phyloP scores from a whole-genome alignment of 1,139 yeast genomes.

The Schizosaccharomyces versatilis region DNA sequence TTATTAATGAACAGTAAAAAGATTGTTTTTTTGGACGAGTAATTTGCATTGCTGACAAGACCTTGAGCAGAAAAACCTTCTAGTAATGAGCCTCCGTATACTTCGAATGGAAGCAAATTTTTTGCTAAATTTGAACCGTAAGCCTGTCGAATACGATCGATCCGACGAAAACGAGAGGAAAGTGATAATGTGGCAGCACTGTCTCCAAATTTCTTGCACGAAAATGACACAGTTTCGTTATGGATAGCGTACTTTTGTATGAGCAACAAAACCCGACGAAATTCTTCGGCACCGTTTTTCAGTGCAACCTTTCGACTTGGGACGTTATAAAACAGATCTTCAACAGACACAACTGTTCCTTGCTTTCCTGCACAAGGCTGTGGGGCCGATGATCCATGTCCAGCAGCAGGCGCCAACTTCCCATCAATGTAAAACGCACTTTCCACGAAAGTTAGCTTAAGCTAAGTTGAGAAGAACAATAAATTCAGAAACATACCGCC shows the following conservation, averaged over 20 bases:
- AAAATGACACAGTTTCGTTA: slow-evolving; percentile 43
- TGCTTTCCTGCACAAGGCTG: slow-evolving; percentile 65
- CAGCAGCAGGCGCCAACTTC: slow-evolving; percentile 14
- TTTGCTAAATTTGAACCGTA: slow-evolving; percentile 52
- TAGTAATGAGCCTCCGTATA: slow-evolving; percentile 13
- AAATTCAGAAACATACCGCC: slow-evolving; percentile 15
- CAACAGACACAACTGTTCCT: slow-evolving; percentile 66
- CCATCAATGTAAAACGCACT: slow-evolving; percentile 20
- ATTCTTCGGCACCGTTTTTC: slow-evolving; percentile 51
- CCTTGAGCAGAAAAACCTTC: slow-evolving; percentile 28
- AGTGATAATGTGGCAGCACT: slow-evolving; percentile 31
- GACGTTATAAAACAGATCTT: slow-evolving; percentile 72
- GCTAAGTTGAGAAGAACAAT: background rate
- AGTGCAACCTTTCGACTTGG: slow-evolving; percentile 58
- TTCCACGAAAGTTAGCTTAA: no score
- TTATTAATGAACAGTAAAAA: slow-evolving; percentile 64
- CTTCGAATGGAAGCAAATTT: slow-evolving; percentile 33
- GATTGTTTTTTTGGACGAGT: slow-evolving; percentile 39
- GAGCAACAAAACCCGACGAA: slow-evolving; percentile 54
- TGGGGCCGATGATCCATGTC: slow-evolving; percentile 27
- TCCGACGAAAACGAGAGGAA: slow-evolving; percentile 17
- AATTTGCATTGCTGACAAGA: slow-evolving; percentile 50
- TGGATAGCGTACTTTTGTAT: slow-evolving; percentile 70
- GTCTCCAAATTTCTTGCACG: slow-evolving; percentile 38
- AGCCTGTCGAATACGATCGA: slow-evolving; percentile 51